Base-by-base conservation (phyloP, 441 rosid genomes). In the Aleurites moluccanus region DNA sequence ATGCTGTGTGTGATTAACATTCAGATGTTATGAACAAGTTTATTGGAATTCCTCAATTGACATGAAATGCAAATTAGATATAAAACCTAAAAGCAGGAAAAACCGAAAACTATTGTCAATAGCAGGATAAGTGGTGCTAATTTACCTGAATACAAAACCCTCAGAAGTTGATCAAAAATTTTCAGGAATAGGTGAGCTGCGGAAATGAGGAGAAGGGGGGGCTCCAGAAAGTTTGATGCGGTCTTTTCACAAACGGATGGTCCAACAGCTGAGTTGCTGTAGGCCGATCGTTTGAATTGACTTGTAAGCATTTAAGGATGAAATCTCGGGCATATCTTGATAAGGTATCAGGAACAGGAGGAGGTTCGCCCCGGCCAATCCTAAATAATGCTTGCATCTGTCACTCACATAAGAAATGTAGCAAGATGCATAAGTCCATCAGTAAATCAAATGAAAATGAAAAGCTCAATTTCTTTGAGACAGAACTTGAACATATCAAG, bases 201-300 rank as follows among this genome's bases (percentile, higher is more conserved):
- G 80, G 57, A 84, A 55, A 72, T 67, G 73, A 60, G 89, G 92
- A 80, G 92, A 88, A 35, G n/a, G 87, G 84, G 1, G 87, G 83
- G 67, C 88, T 86, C 42, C 73, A 74, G 52, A 65, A 75, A 15
- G 77, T 68, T 21, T 82, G 67, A 62, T 73, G 78, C 49, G 85
- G 84, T 73, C 89, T 88, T 81, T 80, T 86, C 65, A 91, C 85
- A 84, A 92, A 92, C 42, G 92, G 85, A 78, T 92, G 97, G 67
- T 81, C 79, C 67, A 89, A 77, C 47, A 92, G 86, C 80, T 80
- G 78, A 52, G 84, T 86, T 10, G 97, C 96, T 47, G 90, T 78
- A 67, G 94, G 94, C 40, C 97, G 90, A 73, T 81, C 70, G 23
- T 82, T 73, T 0, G 95, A 89, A 80, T 90, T 78, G 53, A 85